Evolutionary conservation across 2,329 filamentous ascomycete genomes (phyloP).

Genomic region (Coniochaeta sp.): DNA sequence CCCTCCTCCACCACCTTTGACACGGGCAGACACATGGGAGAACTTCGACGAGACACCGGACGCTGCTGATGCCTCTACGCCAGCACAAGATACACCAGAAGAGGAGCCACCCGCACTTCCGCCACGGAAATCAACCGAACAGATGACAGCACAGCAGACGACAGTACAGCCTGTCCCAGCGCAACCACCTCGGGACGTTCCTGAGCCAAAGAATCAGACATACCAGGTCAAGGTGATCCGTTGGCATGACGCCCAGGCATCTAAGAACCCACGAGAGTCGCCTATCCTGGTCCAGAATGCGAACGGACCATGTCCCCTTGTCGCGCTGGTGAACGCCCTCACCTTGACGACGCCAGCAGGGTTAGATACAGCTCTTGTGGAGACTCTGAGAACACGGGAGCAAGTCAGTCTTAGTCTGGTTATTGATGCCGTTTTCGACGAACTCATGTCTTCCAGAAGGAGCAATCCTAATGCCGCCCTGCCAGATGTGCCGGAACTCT

Average conservation of each 20-base stretch:
- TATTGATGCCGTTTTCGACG: slow-evolving; percentile 85
- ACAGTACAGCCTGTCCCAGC: slow-evolving; percentile 6
- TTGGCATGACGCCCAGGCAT: slow-evolving; percentile 63
- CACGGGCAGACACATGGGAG: slow-evolving; percentile 30
- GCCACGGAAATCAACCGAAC: slow-evolving; percentile 9
- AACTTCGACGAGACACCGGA: slow-evolving; percentile 23
- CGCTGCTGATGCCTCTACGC: slow-evolving; percentile 4
- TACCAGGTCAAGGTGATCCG: slow-evolving; percentile 90
- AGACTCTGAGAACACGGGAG: slow-evolving; percentile 71
- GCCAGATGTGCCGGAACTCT: slow-evolving; percentile 83
- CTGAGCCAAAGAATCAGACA: slow-evolving; percentile 58
- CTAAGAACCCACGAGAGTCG: slow-evolving; percentile 62
- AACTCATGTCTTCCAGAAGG: slow-evolving; percentile 73
- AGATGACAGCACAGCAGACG: no score
- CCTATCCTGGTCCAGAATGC: slow-evolving; percentile 88
- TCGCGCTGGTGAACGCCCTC: slow-evolving; percentile 89
- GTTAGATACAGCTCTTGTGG: slow-evolving; percentile 63
- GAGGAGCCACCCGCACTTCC: slow-evolving; percentile 6
- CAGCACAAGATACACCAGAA: slow-evolving; percentile 3
- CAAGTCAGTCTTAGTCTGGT: slow-evolving; percentile 81
- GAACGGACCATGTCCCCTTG: slow-evolving; percentile 88
- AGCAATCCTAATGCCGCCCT: slow-evolving; percentile 56
- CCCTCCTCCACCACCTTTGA: slow-evolving; percentile 20
- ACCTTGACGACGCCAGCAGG: slow-evolving; percentile 71
- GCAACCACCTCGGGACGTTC: slow-evolving; percentile 32